Evolutionary conservation across 768 basidiomycete species (phyloP), one percentile per base, ranked within the genome.

Genomic region (Lentinula sp.): DNA sequence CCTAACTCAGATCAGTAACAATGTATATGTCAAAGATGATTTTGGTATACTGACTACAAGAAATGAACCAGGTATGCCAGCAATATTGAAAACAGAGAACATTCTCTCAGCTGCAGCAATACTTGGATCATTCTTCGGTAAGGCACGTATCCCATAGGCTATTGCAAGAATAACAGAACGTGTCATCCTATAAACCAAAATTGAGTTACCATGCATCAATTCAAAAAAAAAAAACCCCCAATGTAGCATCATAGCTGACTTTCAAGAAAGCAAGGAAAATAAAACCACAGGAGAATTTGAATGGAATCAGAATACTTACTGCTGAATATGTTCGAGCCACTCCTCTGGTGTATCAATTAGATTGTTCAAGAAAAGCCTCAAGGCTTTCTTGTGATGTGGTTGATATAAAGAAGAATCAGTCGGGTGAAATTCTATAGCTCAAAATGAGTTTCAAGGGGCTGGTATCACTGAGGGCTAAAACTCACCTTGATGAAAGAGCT

Each of bases 111-210:
- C 79, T 1, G 76, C 67, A 0, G 66, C 63, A 37, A 85, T 70
- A 63, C 76, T 78, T 2, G 80, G 78, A 62, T 84, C 83, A 58
- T 78, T 65, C 13, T 65, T 48, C 0, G 74, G 69, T 40, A 71
- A 62, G 8, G 78, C 71, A 11, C 77, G 66, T 18, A 83, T 71
- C 2, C 83, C 84, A 62, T 84, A 83, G 0, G 78, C 76, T 8
- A 81, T 62, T 0, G 73, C 73, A 54, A 83, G 67, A 10, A 78
- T 67, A 18, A 76, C 68, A n/a, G 73, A 70, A 10, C 74, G 79
- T 2, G 77, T 70, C 65, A 77, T 70, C 46, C 80, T 82, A 50
- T 16, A 54, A 9, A 57, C 23, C 42, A 49, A 11, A 11, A 18
- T 49, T 13, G 37, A 13, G 60, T 57, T 23, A 2, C 0, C 3